A percentile compares a stretch with the other conserved stretches of the same genome.
These are phyloP conservation scores for Metarhizium rileyi DNA, from an alignment of 2,329 filamentous ascomycete genomes.

Conservation along the genomic window DNA sequence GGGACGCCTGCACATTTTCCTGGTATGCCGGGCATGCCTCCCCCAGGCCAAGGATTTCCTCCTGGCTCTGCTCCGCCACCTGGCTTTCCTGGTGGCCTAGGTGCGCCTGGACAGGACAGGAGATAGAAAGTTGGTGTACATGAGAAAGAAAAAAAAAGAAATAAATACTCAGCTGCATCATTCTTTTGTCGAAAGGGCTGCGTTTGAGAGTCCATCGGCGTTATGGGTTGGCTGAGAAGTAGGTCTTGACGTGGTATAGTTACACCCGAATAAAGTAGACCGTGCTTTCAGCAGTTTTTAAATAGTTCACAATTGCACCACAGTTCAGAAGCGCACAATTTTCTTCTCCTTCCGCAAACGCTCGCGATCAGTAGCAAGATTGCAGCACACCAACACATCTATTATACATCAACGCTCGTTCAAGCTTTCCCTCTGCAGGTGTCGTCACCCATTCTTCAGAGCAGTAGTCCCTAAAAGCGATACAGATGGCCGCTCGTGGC, in stretches of 20 bases:
- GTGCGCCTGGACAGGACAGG: constrained; percentile 29
- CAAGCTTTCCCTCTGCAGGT: neutral
- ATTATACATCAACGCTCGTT: constrained; percentile 9
- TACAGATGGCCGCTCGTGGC: neutral
- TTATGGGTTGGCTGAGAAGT: constrained; percentile 12
- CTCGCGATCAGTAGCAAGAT: neutral
- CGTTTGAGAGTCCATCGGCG: constrained; percentile 23
- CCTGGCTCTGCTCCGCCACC: constrained; percentile 22
- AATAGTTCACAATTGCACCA: neutral
- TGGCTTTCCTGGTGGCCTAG: constrained; percentile 14
- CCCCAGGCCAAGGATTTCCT: constrained; percentile 34
- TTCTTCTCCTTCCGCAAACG: neutral
- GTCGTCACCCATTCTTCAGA: neutral
- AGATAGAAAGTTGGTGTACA: constrained; percentile 17
- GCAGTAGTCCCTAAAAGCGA: neutral
- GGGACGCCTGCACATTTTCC: constrained; percentile 20
- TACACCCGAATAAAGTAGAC: neutral
- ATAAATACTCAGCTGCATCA: neutral
- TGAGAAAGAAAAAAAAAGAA: neutral
- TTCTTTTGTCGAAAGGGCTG: constrained; percentile 11
- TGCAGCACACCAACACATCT: constrained; percentile 4
- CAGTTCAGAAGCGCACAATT: neutral
- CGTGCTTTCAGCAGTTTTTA: neutral
- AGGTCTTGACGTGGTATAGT: neutral
- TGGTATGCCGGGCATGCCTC: constrained; percentile 27